phyloP scores from a whole-genome alignment of 2,329 filamentous ascomycete species.

The Penicillium expansum region DNA sequence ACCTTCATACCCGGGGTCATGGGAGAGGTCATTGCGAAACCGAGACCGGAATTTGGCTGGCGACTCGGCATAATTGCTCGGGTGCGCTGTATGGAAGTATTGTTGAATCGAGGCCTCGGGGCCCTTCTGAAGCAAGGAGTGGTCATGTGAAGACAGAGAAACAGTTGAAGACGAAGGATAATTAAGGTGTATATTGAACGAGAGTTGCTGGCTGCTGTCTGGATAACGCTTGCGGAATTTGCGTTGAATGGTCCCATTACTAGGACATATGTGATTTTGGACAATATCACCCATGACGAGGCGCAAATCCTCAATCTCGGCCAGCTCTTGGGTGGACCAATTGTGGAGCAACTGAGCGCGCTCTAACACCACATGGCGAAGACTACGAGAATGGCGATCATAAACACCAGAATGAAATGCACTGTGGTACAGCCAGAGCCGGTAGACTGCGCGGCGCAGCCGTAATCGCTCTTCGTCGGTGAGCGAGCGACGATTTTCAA shows the following conservation, averaged over 20 bases:
- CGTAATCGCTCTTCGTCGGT: constrained; percentile 49
- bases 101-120: constrained; percentile 13
- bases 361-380: constrained; percentile 48
- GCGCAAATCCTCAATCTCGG: constrained; percentile 60
- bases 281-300: constrained; percentile 56
- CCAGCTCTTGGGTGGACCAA: constrained; percentile 55
- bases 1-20: constrained; percentile 57
- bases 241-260: constrained; percentile 58
- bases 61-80: constrained; percentile 18
- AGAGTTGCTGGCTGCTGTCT: constrained; percentile 48
- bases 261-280: constrained; percentile 59
- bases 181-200: constrained; percentile 55
- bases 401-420: constrained; percentile 57
- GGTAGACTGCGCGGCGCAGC: constrained; percentile 58
- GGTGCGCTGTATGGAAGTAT: constrained; percentile 26
- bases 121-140: constrained; percentile 9
- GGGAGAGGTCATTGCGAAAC: constrained; percentile 48
- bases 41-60: constrained; percentile 45
- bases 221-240: constrained; percentile 58
- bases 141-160: neutral
- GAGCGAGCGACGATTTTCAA: constrained; percentile 54
- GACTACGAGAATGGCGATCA: constrained; percentile 50
- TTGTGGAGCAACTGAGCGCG: constrained; percentile 59
- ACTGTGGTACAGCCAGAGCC: constrained; percentile 59
- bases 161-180: constrained; percentile 37